Percentiles rank a stretch among this genome's conserved stretches.
These are phyloP conservation scores for Rhodotorula taiwanensis DNA, from an alignment of 768 basidiomycete species.

Conservation along the genomic window DNA sequence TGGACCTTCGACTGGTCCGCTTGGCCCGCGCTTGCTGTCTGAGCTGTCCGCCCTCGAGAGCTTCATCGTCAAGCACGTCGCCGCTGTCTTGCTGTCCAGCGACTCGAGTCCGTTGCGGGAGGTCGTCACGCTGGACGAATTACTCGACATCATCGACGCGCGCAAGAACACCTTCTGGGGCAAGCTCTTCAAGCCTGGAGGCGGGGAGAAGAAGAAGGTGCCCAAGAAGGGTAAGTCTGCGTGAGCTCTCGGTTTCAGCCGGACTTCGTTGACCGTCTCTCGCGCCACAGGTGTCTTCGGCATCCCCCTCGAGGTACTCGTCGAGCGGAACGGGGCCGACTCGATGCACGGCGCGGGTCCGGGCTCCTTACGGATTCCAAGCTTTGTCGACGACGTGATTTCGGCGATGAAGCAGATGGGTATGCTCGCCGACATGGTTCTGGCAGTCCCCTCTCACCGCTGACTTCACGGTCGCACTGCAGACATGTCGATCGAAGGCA, in stretches of 20 bases:
- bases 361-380: slow-evolving; percentile 77
- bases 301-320: slow-evolving; percentile 82
- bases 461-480: not conserved
- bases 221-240: slow-evolving; percentile 56
- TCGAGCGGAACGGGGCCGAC: slow-evolving; percentile 92
- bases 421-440: slow-evolving; percentile 41
- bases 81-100: slow-evolving; percentile 60
- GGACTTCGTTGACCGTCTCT: too few species aligned
- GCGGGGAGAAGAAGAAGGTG: slow-evolving; percentile 67
- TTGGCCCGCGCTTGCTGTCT: slow-evolving; percentile 69
- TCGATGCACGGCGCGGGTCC: slow-evolving; percentile 83
- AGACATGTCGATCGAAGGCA: slow-evolving; percentile 99
- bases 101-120: slow-evolving; percentile 69
- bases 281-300: slow-evolving; percentile 72
- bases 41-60: slow-evolving; percentile 77
- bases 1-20: too few species aligned
- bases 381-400: slow-evolving; percentile 95
- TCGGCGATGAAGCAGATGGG: slow-evolving; percentile 99
- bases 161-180: slow-evolving; percentile 96
- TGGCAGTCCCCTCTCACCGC: not conserved
- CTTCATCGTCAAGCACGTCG: slow-evolving; percentile 84
- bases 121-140: slow-evolving; percentile 63
- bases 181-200: slow-evolving; percentile 74
- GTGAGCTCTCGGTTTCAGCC: not conserved
- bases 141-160: slow-evolving; percentile 81